phyloP scores from a whole-genome alignment of 139 green algal species.

The Microglena sp. region DNA sequence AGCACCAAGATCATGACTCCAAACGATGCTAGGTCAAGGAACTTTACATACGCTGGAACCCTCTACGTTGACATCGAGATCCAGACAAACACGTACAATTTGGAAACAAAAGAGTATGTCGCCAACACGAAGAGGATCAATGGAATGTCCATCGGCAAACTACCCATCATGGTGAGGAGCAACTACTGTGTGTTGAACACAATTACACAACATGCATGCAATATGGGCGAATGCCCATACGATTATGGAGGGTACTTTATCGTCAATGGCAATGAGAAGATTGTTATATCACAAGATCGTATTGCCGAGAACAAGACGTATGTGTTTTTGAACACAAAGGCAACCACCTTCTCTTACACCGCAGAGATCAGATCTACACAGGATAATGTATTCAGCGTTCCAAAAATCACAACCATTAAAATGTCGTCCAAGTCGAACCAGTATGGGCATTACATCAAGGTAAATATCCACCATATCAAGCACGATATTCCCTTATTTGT shows the following conservation, averaged over 20 bases:
- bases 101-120: neutral
- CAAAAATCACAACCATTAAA: slow-evolving; percentile 10
- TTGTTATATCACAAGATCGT: slow-evolving; percentile 91
- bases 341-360: slow-evolving; percentile 2
- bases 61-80: slow-evolving; percentile 52
- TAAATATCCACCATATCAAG: slow-evolving; percentile 49
- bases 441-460: slow-evolving; percentile 45
- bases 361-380: neutral
- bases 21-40: slow-evolving; percentile 86
- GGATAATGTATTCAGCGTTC: neutral
- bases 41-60: slow-evolving; percentile 66
- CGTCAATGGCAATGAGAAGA: slow-evolving; percentile 77
- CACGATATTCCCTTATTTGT: slow-evolving; percentile 54
- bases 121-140: slow-evolving; percentile 6
- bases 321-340: slow-evolving; percentile 33
- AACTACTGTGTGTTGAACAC: slow-evolving; percentile 55
- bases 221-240: slow-evolving; percentile 68
- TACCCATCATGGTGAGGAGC: slow-evolving; percentile 83
- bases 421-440: slow-evolving; percentile 1
- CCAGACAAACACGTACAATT: neutral
- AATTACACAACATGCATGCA: slow-evolving; percentile 34
- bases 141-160: slow-evolving; percentile 11
- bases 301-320: slow-evolving; percentile 88
- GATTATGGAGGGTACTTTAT: slow-evolving; percentile 90
- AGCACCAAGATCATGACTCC: slow-evolving; percentile 82